A percentile compares a stretch with the other conserved stretches of the same genome.
Evolutionary conservation across 2,329 filamentous ascomycete genomes (phyloP).

Genomic region (Sclerotinia glacialis): DNA sequence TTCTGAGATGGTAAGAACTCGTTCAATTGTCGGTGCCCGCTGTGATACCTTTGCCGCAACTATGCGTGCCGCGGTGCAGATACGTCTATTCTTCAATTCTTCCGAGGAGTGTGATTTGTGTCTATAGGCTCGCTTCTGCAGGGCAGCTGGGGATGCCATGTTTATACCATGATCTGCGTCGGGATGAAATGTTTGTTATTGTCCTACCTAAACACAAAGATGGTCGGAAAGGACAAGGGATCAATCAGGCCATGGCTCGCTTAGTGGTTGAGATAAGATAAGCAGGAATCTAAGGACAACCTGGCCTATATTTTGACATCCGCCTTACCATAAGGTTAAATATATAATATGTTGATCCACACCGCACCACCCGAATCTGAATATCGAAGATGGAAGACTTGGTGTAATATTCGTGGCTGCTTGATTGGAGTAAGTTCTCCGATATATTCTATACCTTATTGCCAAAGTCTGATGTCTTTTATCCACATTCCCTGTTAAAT

Average conservation of each 20-base stretch:
- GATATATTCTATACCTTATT: not conserved
- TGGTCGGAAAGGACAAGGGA: not conserved
- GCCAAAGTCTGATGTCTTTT: not conserved
- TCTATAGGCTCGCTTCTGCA: not conserved
- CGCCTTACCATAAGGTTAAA: constrained; percentile 10
- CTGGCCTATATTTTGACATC: not conserved
- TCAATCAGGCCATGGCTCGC: not conserved
- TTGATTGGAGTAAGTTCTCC: constrained; percentile 35
- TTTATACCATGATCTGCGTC: constrained; percentile 5
- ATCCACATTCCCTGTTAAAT: not conserved
- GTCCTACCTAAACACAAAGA: constrained; percentile 11
- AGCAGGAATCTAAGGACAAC: not conserved
- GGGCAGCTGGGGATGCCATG: not conserved
- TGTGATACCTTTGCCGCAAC: constrained; percentile 8
- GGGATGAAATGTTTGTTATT: not conserved
- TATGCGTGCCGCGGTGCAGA: constrained; percentile 12
- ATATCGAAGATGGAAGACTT: constrained; percentile 24
- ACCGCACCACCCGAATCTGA: not conserved
- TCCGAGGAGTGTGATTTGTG: not conserved
- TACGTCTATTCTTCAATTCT: not conserved
- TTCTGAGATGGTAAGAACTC: constrained; percentile 30
- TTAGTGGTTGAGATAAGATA: constrained; percentile 13
- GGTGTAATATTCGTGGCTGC: constrained; percentile 36
- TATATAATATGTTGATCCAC: constrained; percentile 2
- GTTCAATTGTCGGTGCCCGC: constrained; percentile 11